phyloP scores from a whole-genome alignment of 2,329 filamentous ascomycete genomes.

The Fusarium coffeatum region DNA sequence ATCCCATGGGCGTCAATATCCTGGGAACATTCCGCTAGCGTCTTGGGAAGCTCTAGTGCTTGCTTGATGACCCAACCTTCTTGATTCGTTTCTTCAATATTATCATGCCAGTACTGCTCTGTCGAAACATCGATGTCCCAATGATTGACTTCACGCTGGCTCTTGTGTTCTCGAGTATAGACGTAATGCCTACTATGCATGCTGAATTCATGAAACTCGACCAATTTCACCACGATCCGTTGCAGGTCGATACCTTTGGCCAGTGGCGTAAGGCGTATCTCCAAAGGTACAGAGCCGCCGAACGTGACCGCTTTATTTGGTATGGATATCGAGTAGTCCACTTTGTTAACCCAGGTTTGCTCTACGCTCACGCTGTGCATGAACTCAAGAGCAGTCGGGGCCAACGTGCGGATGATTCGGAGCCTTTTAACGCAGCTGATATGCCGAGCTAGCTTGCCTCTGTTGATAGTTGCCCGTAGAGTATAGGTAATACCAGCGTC shows the following conservation, averaged over 20 bases:
- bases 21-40: constrained; percentile 83
- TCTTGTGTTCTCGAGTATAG: constrained; percentile 67
- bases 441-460: constrained; percentile 88
- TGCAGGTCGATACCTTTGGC: constrained; percentile 88
- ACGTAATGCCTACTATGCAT: constrained; percentile 59
- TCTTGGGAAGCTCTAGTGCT: constrained; percentile 78
- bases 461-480: constrained; percentile 86
- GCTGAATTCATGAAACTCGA: constrained; percentile 79
- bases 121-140: constrained; percentile 67
- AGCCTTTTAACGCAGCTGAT: constrained; percentile 80
- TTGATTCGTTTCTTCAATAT: constrained; percentile 73
- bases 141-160: constrained; percentile 69
- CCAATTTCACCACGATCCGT: constrained; percentile 78
- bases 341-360: constrained; percentile 96
- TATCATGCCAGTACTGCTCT: constrained; percentile 73
- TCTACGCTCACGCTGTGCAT: constrained; percentile 92
- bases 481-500: constrained; percentile 90
- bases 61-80: constrained; percentile 72
- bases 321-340: constrained; percentile 92
- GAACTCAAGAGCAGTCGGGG: constrained; percentile 78
- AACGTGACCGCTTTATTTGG: constrained; percentile 94
- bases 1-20: constrained; percentile 89
- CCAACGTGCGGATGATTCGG: constrained; percentile 79
- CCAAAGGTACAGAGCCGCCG: constrained; percentile 82
- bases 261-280: constrained; percentile 87